These are phyloP conservation scores for Vigna trinervia DNA, from an alignment of 306 rosid species.

Conservation along the genomic window DNA sequence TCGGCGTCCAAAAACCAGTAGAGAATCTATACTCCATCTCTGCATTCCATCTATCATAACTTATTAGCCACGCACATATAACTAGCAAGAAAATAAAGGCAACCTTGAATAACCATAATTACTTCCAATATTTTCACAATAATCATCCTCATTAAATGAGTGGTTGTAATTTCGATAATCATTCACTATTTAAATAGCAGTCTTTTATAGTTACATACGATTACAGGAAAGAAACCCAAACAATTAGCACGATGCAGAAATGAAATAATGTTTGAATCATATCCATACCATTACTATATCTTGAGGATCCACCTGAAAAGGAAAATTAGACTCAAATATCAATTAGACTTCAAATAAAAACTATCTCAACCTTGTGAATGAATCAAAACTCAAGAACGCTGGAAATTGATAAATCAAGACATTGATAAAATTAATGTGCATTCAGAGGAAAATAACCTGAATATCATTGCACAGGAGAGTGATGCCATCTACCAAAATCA, in stretches of 20 bases:
- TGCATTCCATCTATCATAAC: not conserved
- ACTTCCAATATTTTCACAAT: not conserved
- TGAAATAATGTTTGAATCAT: constrained; percentile 33
- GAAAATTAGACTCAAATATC: constrained; percentile 33
- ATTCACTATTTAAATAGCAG: constrained; percentile 23
- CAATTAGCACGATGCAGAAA: constrained; percentile 26
- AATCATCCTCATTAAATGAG: constrained; percentile 16
- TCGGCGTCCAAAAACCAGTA: too few species aligned
- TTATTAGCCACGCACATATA: not conserved
- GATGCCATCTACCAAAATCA: constrained; percentile 95
- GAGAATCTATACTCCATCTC: too few species aligned
- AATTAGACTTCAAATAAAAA: constrained; percentile 38
- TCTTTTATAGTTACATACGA: constrained; percentile 22
- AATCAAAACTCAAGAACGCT: constrained; percentile 31
- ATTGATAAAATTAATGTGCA: constrained; percentile 30
- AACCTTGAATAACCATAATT: not conserved
- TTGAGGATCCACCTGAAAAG: constrained; percentile 97
- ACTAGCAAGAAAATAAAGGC: constrained; percentile 16
- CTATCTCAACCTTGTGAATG: constrained; percentile 16
- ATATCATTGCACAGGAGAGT: constrained; percentile 89
- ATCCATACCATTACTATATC: constrained; percentile 93
- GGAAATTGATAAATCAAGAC: not conserved
- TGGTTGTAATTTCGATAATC: not conserved
- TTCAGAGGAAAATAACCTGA: constrained; percentile 65
- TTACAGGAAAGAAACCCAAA: constrained; percentile 31